Conservation (phyloP, 2,329 filamentous ascomycete species). For the Microdochium trichocladiopsis region DNA sequence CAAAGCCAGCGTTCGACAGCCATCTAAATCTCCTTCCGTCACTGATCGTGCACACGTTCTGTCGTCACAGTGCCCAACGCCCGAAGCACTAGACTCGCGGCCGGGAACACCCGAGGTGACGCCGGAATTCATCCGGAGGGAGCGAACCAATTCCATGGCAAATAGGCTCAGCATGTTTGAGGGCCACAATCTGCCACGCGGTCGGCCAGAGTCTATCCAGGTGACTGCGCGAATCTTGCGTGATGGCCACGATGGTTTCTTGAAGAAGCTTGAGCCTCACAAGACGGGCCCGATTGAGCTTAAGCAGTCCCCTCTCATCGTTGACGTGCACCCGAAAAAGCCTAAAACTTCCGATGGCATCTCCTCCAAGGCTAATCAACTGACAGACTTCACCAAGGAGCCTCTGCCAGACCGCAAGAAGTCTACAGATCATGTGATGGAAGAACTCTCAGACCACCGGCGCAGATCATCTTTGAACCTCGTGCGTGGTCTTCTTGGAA, state of each 20-base stretch:
- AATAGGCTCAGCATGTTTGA: conserved; percentile 52
- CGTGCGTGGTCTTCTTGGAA: conserved; percentile 24
- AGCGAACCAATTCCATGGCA: conserved; percentile 46
- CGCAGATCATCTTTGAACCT: conserved; percentile 14
- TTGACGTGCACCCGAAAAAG: conserved; percentile 43
- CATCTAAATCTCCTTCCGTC: conserved; percentile 25
- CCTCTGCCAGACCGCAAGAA: conserved; percentile 28
- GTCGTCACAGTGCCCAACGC: conserved; percentile 13
- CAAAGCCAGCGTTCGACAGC: conserved; percentile 23
- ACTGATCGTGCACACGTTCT: conserved; percentile 26
- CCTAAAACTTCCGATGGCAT: not conserved
- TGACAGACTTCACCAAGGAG: not conserved
- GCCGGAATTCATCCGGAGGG: conserved; percentile 17
- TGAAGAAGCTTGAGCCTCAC: conserved; percentile 30
- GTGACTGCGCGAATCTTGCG: conserved; percentile 81
- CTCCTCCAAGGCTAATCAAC: not conserved
- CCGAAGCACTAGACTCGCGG: conserved; percentile 12
- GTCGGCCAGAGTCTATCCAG: conserved; percentile 69
- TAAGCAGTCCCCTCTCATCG: conserved; percentile 51
- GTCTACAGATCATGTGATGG: not conserved
- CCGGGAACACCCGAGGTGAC: conserved; percentile 9
- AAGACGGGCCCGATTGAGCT: conserved; percentile 40
- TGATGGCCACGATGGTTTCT: conserved; percentile 41
- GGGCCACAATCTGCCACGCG: conserved; percentile 23
- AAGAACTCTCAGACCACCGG: not conserved